These are phyloP conservation scores for Fusarium sp. DNA, from an alignment of 2,329 filamentous ascomycete species.

Conservation along the genomic window DNA sequence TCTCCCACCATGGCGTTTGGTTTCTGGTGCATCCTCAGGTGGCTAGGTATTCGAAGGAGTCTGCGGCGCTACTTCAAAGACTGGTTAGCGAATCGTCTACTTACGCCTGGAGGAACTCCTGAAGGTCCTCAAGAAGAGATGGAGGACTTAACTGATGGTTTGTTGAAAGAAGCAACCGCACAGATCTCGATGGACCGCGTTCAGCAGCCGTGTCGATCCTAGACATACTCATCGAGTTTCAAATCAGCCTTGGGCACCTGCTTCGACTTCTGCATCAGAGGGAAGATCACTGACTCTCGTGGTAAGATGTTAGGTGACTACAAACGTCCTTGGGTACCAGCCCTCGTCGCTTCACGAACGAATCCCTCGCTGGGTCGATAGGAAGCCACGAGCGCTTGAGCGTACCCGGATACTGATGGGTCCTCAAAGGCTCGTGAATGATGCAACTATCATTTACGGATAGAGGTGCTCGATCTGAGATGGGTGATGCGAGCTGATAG, in stretches of 20 bases:
- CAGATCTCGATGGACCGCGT: background rate
- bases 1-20: background rate
- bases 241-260: background rate
- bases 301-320: background rate
- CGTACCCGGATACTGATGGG: background rate
- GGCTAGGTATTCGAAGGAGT: background rate
- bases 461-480: too few relatives aligned
- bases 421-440: background rate
- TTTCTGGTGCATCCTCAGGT: background rate
- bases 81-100: background rate
- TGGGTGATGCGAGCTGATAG: background rate
- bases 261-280: rapidly evolving
- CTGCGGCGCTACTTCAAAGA: background rate
- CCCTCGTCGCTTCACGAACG: background rate
- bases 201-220: background rate
- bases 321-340: background rate
- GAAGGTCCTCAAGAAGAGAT: background rate
- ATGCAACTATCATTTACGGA: rapidly evolving
- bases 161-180: background rate
- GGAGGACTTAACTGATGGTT: background rate
- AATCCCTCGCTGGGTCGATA: background rate
- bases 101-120: rapidly evolving
- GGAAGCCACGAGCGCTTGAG: background rate
- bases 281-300: background rate
- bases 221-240: background rate